Evolutionary conservation across 345 rosid species (phyloP), one percentile per base, ranked within the genome.

Genomic region (Gossypium stocksii): DNA sequence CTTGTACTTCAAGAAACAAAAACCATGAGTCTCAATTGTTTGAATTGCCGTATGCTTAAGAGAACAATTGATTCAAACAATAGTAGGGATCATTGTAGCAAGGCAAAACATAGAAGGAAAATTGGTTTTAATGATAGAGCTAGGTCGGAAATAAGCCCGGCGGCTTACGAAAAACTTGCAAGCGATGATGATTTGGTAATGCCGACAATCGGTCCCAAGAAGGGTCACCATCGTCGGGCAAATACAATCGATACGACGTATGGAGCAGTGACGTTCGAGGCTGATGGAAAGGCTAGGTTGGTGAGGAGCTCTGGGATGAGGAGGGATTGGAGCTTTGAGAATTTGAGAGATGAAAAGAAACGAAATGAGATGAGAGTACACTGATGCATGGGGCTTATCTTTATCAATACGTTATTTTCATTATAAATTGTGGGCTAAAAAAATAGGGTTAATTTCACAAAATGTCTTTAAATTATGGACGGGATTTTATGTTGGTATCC

Each of bases 281-380:
- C 27, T 56, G 60, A 56, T 12, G 27, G 60, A 1, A 20, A 56
- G 4, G 27, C 60, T 20, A 56, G 13, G 27, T 23, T 56, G 60
- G 60, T 20, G 27, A 56, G 60, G 60, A 56, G 60, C 27, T 8
- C 13, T 56, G 60, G 60, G 11, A 20, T 56, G 14, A 56, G 27
- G 60, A 56, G 60, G 15, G 60, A 56, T 56, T 56, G 27, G 60
- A 56, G 60, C 60, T 56, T 56, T 56, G 27, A 56, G 62, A 23
- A 58, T 0, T 9, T 58, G 62, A 11, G 27, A 22, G 27, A 56
- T 9, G 60, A 56, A 56, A 56, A 56, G 15, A 20, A 8, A 27
- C 19, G 25, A 20, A 56, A 19, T 19, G 60, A 20, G 22, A 63
- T 63, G 69, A n/a, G 9, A n/a, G 69, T 64, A 10, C 23, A 14